Conservation (phyloP, 495 filamentous ascomycete species). For the Trichoderma reesei region DNA sequence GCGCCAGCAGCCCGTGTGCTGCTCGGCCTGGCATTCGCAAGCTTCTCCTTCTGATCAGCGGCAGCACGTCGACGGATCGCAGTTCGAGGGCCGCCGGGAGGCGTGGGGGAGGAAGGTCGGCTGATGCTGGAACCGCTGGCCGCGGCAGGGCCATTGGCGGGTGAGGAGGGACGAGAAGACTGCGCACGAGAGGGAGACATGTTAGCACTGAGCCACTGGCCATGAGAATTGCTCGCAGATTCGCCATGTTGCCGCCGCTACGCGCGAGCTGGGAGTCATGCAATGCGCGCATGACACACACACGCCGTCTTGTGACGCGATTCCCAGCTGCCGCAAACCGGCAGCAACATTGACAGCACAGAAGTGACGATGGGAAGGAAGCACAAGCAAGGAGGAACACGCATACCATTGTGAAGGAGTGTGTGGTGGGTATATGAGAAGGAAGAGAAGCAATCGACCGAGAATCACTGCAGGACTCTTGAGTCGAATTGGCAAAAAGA, state of each 20-base stretch:
- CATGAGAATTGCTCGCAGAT: background rate
- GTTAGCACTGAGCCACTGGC: no score
- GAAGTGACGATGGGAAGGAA: background rate
- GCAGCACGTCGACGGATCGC: conserved; percentile 89
- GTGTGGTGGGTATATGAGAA: conserved; percentile 17
- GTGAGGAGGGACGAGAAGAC: conserved; percentile 67
- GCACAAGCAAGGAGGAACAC: background rate
- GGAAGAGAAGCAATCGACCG: conserved; percentile 17
- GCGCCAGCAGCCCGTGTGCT: conserved; percentile 90
- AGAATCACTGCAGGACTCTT: conserved; percentile 9
- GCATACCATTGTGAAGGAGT: conserved; percentile 23
- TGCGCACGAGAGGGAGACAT: conserved; percentile 17
- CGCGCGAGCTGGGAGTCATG: background rate
- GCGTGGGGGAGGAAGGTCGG: conserved; percentile 75
- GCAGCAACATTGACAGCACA: background rate
- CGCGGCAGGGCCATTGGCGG: conserved; percentile 36
- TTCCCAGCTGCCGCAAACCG: conserved; percentile 9
- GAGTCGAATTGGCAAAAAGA: background rate
- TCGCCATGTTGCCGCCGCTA: background rate
- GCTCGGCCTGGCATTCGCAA: conserved; percentile 80
- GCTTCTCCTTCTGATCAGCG: conserved; percentile 89
- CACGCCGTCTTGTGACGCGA: conserved; percentile 8
- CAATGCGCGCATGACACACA: conserved; percentile 1
- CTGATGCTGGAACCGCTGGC: conserved; percentile 54
- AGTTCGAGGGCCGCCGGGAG: conserved; percentile 90